phyloP scores from a whole-genome alignment of 2,329 filamentous ascomycete genomes.

The Ceratocystis lukuohia region DNA sequence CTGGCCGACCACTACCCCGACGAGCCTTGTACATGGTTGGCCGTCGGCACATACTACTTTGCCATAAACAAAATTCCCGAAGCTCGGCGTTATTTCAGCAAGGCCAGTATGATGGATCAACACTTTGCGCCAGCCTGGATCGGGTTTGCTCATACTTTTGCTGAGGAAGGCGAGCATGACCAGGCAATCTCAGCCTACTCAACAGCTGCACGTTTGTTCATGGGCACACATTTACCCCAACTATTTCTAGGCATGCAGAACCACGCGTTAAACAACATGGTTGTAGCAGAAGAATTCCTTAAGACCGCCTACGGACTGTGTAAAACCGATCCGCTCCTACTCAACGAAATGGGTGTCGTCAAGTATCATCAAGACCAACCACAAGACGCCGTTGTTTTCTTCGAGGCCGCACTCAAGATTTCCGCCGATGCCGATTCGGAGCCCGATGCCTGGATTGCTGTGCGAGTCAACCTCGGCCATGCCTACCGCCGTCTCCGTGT shows the following conservation, averaged over 20 bases:
- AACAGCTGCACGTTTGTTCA: conserved; percentile 85
- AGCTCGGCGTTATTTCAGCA: conserved; percentile 89
- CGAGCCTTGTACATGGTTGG: conserved; percentile 84
- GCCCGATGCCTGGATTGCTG: conserved; percentile 67
- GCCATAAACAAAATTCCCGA: conserved; percentile 80
- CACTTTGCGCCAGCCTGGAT: conserved; percentile 98
- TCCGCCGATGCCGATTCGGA: conserved; percentile 73
- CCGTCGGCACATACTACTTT: conserved; percentile 91
- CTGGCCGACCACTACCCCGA: conserved; percentile 83
- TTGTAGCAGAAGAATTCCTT: conserved; percentile 83
- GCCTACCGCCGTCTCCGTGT: conserved; percentile 61
- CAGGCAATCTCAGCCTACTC: conserved; percentile 97
- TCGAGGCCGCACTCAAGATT: conserved; percentile 62
- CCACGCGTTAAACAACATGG: conserved; percentile 88
- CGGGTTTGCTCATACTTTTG: conserved; percentile 95
- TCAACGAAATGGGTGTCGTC: conserved; percentile 95
- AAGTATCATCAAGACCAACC: conserved; percentile 80
- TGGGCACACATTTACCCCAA: conserved; percentile 90
- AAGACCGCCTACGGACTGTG: conserved; percentile 76
- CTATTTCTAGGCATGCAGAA: conserved; percentile 98
- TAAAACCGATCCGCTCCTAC: conserved; percentile 70
- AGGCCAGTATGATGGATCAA: conserved; percentile 92
- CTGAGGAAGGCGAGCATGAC: conserved; percentile 92
- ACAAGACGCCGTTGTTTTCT: conserved; percentile 61
- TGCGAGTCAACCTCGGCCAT: conserved; percentile 79